A percentile compares a stretch with the other conserved stretches of the same genome.
Evolutionary conservation across 441 rosid species (phyloP).

Genomic region (Daphne laureola): DNA sequence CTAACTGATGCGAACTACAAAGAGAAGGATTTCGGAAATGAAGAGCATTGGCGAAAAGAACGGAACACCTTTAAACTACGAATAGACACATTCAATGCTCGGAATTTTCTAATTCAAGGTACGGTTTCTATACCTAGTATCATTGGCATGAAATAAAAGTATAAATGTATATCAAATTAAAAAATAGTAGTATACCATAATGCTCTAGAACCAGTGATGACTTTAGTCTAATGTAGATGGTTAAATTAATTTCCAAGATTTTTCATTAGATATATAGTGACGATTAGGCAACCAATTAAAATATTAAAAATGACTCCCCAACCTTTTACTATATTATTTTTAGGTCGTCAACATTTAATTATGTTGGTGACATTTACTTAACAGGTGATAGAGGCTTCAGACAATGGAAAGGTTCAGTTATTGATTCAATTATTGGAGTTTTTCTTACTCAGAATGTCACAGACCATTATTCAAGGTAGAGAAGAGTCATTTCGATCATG

Average conservation of each 20-base stretch:
- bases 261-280: background rate
- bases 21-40: slow-evolving; percentile 19
- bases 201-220: too few relatives aligned
- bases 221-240: too few relatives aligned
- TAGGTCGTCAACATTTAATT: background rate
- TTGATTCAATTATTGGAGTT: slow-evolving; percentile 57
- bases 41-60: slow-evolving; percentile 36
- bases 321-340: background rate
- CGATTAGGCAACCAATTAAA: background rate
- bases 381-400: slow-evolving; percentile 57
- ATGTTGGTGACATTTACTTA: background rate
- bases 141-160: background rate
- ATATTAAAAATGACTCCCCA: background rate
- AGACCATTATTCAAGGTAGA: slow-evolving; percentile 57
- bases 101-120: slow-evolving; percentile 50
- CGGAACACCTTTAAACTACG: slow-evolving; percentile 26
- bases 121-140: background rate
- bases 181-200: too few relatives aligned
- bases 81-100: slow-evolving; percentile 32
- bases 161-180: background rate
- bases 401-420: slow-evolving; percentile 57
- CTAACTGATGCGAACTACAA: slow-evolving; percentile 19
- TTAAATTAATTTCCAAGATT: background rate
- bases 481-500: background rate
- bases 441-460: slow-evolving; percentile 56